phyloP scores from a whole-genome alignment of 202 grass and related monocot species.

The Sporobolus alterniflorus region DNA sequence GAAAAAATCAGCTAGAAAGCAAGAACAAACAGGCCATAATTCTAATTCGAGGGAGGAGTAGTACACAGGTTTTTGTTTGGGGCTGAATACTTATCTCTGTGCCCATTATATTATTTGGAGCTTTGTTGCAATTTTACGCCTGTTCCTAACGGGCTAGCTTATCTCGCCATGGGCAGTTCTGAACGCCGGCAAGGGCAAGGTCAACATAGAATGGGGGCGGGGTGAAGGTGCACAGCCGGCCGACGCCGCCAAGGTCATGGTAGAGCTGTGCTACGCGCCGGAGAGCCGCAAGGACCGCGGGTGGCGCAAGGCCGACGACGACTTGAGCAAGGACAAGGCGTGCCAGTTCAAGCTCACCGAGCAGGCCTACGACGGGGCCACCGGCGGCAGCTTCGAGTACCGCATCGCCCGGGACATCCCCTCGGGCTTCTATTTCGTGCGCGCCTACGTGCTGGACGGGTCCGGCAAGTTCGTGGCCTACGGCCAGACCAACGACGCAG shows the following conservation, averaged over 20 bases:
- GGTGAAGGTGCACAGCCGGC: slow-evolving; percentile 20
- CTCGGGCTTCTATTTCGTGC: slow-evolving; percentile 63
- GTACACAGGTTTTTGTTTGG: too few relatives aligned
- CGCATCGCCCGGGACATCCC: slow-evolving; percentile 54
- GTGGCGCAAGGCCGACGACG: slow-evolving; percentile 68
- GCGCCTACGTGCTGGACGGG: slow-evolving; percentile 69
- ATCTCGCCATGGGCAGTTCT: slow-evolving; percentile 43
- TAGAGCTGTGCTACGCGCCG: slow-evolving; percentile 82
- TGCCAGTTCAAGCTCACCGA: slow-evolving; percentile 77
- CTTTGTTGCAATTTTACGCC: too few relatives aligned
- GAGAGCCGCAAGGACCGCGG: slow-evolving; percentile 74
- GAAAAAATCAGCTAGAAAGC: too few relatives aligned
- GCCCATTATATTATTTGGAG: too few relatives aligned
- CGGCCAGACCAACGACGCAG: slow-evolving; percentile 56
- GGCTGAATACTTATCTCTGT: too few relatives aligned
- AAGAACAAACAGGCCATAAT: too few relatives aligned
- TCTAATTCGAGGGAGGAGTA: too few relatives aligned
- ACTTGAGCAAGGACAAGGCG: slow-evolving; percentile 89
- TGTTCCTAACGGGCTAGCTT: neutral
- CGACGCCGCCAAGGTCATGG: slow-evolving; percentile 39
- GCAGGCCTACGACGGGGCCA: slow-evolving; percentile 43
- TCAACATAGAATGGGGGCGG: slow-evolving; percentile 64
- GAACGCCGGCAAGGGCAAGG: slow-evolving; percentile 51
- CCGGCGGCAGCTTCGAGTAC: slow-evolving; percentile 38
- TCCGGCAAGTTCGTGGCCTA: slow-evolving; percentile 62